Conservation (phyloP, 1,284 basidiomycete genomes). For the Ceratobasidium sp. region DNA sequence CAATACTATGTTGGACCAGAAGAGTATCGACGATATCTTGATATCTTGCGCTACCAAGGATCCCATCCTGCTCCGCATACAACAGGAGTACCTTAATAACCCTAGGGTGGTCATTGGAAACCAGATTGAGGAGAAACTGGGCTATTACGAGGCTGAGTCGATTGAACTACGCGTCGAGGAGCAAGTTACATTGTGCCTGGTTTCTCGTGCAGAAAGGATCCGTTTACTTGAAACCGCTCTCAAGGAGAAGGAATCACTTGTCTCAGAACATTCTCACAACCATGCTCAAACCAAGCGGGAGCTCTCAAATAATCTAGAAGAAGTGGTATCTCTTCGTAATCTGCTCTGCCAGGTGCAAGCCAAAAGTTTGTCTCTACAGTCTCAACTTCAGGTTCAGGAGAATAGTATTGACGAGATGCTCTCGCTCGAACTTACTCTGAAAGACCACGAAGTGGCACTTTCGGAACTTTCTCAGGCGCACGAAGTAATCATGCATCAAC, state of each 20-base stretch:
- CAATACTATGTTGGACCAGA: background rate
- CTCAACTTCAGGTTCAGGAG: conserved; percentile 33
- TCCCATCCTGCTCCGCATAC: background rate
- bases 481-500: background rate
- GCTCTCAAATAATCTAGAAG: background rate
- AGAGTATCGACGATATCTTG: background rate
- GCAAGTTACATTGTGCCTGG: background rate
- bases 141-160: conserved; percentile 13
- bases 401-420: background rate
- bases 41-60: background rate
- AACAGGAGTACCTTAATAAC: background rate
- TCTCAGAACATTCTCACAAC: background rate
- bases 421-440: background rate
- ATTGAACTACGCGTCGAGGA: background rate
- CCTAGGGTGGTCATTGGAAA: background rate
- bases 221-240: background rate
- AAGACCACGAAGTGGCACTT: background rate
- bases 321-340: background rate
- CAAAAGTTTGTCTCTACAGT: background rate
- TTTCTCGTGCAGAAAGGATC: background rate
- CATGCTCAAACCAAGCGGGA: background rate
- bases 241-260: background rate
- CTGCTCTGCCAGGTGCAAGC: background rate
- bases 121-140: background rate
- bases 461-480: background rate